A percentile compares a stretch with the other conserved stretches of the same genome.
phyloP scores from a whole-genome alignment of 228 moss, liverwort and hornwort genomes.

The Sphagnum magellanicum region DNA sequence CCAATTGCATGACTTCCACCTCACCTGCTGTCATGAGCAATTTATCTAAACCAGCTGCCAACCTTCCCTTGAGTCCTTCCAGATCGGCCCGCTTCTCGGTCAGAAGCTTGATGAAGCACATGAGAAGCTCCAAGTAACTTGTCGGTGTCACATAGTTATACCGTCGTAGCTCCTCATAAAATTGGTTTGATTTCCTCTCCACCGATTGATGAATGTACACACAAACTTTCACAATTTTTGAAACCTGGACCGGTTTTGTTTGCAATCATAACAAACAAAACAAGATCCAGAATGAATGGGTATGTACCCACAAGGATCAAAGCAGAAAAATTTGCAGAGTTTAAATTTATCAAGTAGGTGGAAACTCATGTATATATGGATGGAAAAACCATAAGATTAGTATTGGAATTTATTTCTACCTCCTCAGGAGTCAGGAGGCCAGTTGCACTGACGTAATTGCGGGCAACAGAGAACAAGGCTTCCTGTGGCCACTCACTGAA shows the following conservation, averaged over 20 bases:
- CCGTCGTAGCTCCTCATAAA: constrained; percentile 64
- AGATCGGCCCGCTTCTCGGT: constrained; percentile 54
- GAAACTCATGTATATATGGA: too few species aligned
- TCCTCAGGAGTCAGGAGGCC: constrained; percentile 28
- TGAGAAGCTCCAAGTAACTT: constrained; percentile 87
- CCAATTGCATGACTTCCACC: constrained; percentile 65
- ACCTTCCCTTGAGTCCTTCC: constrained; percentile 59
- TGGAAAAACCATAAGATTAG: too few species aligned
- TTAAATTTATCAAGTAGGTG: too few species aligned
- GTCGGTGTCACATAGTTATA: constrained; percentile 89
- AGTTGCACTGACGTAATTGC: constrained; percentile 55
- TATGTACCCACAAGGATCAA: neutral
- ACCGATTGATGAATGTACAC: constrained; percentile 90
- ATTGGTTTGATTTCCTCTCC: constrained; percentile 63
- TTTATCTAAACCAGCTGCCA: constrained; percentile 71
- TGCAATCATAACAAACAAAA: too few species aligned
- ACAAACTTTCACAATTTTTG: constrained; percentile 43
- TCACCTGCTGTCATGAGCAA: constrained; percentile 55
- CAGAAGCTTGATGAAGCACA: constrained; percentile 65
- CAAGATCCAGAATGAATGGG: too few species aligned
- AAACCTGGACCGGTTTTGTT: constrained; percentile 18
- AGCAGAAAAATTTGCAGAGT: neutral
- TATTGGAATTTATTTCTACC: constrained; percentile 11
- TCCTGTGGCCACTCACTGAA: constrained; percentile 98
- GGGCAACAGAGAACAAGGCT: constrained; percentile 71